Percentiles rank a stretch among this genome's conserved stretches.
phyloP scores from a whole-genome alignment of 345 rosid genomes.

The Erysimum cheiranthoides region DNA sequence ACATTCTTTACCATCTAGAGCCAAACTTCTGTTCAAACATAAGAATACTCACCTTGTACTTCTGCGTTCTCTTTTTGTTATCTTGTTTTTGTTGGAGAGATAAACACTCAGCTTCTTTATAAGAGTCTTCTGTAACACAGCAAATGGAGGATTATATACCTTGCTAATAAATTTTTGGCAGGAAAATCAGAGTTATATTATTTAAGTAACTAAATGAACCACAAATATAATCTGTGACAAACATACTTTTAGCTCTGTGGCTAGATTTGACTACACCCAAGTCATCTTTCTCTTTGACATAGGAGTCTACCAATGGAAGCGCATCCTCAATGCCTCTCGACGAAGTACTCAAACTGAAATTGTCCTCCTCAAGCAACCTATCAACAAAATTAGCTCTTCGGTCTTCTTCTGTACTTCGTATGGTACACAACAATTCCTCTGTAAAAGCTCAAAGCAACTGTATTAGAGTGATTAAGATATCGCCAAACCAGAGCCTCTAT shows the following conservation, averaged over 20 bases:
- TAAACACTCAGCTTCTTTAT: constrained; percentile 59
- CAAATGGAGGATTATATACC: background rate
- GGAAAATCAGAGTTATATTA: background rate
- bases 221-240: constrained; percentile 21
- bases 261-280: constrained; percentile 44
- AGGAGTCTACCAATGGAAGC: constrained; percentile 43
- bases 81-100: constrained; percentile 64
- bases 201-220: constrained; percentile 14
- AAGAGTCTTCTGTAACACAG: constrained; percentile 49
- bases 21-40: background rate
- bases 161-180: constrained; percentile 25
- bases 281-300: constrained; percentile 45
- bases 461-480: constrained; percentile 29
- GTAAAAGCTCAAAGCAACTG: constrained; percentile 33
- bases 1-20: constrained; percentile 5
- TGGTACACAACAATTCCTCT: constrained; percentile 60
- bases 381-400: constrained; percentile 83
- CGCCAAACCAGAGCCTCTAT: constrained; percentile 15
- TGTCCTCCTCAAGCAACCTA: constrained; percentile 58
- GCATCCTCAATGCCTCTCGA: constrained; percentile 33
- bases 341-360: constrained; percentile 44
- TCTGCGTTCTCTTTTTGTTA: constrained; percentile 59
- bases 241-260: constrained; percentile 57
- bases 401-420: constrained; percentile 61
- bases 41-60: constrained; percentile 64